A percentile compares a stretch with the other conserved stretches of the same genome.
These are phyloP conservation scores for Anethum foeniculum DNA, from an alignment of 140 eudicot genomes.

Conservation along the genomic window DNA sequence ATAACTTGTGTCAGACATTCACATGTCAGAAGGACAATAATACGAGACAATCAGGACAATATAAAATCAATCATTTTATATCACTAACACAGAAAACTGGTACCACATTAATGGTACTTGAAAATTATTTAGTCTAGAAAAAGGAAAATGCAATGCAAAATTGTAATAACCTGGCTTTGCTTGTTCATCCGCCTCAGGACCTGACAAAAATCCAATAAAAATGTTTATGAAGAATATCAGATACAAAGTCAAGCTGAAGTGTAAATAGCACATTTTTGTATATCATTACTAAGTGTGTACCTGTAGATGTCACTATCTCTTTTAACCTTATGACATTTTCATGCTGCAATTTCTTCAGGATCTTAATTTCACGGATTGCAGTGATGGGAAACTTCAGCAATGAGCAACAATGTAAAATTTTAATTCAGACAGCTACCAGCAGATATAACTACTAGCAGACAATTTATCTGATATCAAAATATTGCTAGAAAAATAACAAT, in stretches of 20 bases:
- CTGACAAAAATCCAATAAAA: constrained; percentile 13
- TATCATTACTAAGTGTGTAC: constrained; percentile 19
- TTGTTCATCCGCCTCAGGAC: constrained; percentile 67
- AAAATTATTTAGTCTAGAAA: background rate
- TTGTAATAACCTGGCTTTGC: constrained; percentile 54
- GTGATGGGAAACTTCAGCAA: constrained; percentile 73
- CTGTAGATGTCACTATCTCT: constrained; percentile 93
- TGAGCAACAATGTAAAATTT: background rate
- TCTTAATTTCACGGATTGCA: constrained; percentile 88
- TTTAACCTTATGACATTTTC: constrained; percentile 73
- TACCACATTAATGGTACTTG: background rate
- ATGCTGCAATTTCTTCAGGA: constrained; percentile 78
- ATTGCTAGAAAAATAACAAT: background rate
- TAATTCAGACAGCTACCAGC: background rate
- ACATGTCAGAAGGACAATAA: constrained; percentile 1
- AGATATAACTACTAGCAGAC: background rate
- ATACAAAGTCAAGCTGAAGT: background rate
- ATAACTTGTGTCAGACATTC: background rate
- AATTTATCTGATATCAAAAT: background rate
- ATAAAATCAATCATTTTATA: background rate
- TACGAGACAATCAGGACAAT: background rate
- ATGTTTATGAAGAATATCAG: background rate
- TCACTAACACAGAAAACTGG: background rate
- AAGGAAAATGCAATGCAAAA: background rate
- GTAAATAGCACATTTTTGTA: background rate